Percentiles rank a stretch among this genome's conserved stretches.
These are phyloP conservation scores for Claviceps cyperi DNA, from an alignment of 2,329 filamentous ascomycete genomes.

Conservation along the genomic window DNA sequence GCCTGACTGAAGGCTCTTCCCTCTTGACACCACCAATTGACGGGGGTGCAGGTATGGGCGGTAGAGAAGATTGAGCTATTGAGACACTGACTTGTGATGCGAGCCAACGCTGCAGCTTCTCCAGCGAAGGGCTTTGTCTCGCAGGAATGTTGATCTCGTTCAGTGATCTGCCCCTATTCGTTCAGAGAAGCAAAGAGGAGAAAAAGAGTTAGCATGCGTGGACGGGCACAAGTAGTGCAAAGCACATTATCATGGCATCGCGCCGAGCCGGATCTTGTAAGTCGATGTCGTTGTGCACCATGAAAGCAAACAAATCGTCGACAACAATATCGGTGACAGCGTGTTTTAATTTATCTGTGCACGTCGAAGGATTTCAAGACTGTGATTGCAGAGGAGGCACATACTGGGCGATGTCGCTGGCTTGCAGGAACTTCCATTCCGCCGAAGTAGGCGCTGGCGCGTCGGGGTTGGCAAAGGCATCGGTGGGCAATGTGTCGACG, in stretches of 20 bases:
- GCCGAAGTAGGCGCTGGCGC: conserved; percentile 35
- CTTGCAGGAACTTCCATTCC: conserved; percentile 42
- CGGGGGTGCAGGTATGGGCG: conserved; percentile 2
- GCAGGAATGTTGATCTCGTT: conserved; percentile 39
- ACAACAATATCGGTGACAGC: not conserved
- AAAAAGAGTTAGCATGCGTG: not conserved
- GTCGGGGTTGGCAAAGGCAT: conserved; percentile 42
- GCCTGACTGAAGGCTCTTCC: conserved; percentile 4
- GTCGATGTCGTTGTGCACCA: not conserved
- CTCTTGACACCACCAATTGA: conserved; percentile 3
- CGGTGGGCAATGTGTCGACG: conserved; percentile 44
- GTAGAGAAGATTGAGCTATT: conserved; percentile 5
- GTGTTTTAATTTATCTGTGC: not conserved
- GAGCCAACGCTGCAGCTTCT: conserved; percentile 26
- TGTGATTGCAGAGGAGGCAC: conserved; percentile 17
- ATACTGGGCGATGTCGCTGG: conserved; percentile 45
- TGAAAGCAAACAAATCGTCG: not conserved
- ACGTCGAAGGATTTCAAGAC: conserved; percentile 5
- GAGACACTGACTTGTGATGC: conserved; percentile 14
- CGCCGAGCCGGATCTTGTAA: not conserved
- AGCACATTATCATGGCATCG: not conserved
- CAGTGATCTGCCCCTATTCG: conserved; percentile 25
- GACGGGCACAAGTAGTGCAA: not conserved
- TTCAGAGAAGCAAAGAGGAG: not conserved
- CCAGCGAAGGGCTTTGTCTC: conserved; percentile 30